Conservation (phyloP, 768 basidiomycete genomes). For the Paxillus involutus region DNA sequence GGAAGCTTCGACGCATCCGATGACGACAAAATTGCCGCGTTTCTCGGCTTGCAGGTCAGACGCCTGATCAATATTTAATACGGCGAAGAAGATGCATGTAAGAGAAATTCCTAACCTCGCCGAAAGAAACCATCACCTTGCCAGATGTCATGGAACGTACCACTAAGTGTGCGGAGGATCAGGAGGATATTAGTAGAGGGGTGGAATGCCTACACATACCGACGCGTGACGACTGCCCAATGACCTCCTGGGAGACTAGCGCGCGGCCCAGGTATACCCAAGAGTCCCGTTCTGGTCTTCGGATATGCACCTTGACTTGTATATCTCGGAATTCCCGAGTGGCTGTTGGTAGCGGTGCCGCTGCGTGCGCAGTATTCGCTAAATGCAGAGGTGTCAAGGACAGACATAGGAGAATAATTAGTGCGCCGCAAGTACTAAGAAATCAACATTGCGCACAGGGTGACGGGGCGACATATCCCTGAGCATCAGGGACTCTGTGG, state of each 20-base stretch:
- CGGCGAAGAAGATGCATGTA: not conserved
- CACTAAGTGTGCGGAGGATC: conserved; percentile 12
- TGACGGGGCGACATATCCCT: conserved; percentile 14
- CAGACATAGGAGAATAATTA: conserved; percentile 5
- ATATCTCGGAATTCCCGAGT: conserved; percentile 72
- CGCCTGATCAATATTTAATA: conserved; percentile 35
- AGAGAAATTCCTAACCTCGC: conserved; percentile 50
- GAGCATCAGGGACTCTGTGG: conserved; percentile 17
- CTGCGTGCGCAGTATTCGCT: conserved; percentile 10
- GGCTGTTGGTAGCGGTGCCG: conserved; percentile 19
- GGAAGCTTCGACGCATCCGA: conserved; percentile 72
- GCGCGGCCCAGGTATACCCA: conserved; percentile 84
- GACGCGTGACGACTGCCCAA: conserved; percentile 76
- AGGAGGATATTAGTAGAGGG: conserved; percentile 2
- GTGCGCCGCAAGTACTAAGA: conserved; percentile 1
- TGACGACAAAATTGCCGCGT: conserved; percentile 84
- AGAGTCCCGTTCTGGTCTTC: conserved; percentile 74
- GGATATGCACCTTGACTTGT: conserved; percentile 82
- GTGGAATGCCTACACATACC: conserved; percentile 46
- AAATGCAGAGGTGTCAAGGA: not conserved
- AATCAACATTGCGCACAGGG: conserved; percentile 16
- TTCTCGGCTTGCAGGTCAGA: conserved; percentile 83
- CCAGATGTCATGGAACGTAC: conserved; percentile 56
- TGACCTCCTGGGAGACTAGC: conserved; percentile 70
- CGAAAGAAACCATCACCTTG: conserved; percentile 69